Percentiles rank a stretch among this genome's conserved stretches.
phyloP scores from a whole-genome alignment of 2,329 filamentous ascomycete species.

The Hypoxylon sp. region DNA sequence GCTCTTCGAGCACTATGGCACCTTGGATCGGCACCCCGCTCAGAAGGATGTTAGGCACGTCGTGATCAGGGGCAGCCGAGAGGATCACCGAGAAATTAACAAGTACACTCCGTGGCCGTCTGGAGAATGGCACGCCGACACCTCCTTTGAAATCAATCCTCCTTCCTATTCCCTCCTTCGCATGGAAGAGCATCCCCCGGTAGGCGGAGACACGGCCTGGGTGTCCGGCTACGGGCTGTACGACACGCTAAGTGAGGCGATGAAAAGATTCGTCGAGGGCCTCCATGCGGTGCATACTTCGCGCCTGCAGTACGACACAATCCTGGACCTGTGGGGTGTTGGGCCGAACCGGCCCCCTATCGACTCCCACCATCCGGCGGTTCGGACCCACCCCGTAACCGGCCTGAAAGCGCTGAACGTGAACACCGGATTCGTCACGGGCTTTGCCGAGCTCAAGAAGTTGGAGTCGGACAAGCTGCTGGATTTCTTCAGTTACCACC shows the following conservation, averaged over 20 bases:
- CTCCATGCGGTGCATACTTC: constrained; percentile 64
- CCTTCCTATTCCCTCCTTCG: constrained; percentile 66
- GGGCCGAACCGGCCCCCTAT: constrained; percentile 61
- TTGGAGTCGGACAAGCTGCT: constrained; percentile 63
- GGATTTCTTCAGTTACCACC: constrained; percentile 62
- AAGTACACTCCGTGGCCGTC: constrained; percentile 64
- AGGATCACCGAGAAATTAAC: constrained; percentile 61
- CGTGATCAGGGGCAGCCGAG: constrained; percentile 61
- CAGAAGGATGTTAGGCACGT: constrained; percentile 62
- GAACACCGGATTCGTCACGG: constrained; percentile 63
- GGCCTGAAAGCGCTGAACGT: constrained; percentile 63
- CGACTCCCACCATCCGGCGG: constrained; percentile 64
- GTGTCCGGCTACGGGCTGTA: constrained; percentile 63
- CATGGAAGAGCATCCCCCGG: constrained; percentile 65
- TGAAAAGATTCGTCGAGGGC: constrained; percentile 60
- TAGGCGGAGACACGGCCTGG: constrained; percentile 65
- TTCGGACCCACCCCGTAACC: constrained; percentile 65
- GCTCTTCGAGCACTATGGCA: constrained; percentile 65
- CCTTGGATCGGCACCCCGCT: constrained; percentile 63
- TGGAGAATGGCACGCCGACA: constrained; percentile 65
- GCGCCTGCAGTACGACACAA: constrained; percentile 63
- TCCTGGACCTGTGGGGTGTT: constrained; percentile 61
- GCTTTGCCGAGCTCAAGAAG: constrained; percentile 65
- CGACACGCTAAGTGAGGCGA: constrained; percentile 60
- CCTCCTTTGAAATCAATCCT: constrained; percentile 66